Base-by-base conservation (phyloP, 2,329 filamentous ascomycete species). In the Phaeosphaeriaceae sp. region DNA sequence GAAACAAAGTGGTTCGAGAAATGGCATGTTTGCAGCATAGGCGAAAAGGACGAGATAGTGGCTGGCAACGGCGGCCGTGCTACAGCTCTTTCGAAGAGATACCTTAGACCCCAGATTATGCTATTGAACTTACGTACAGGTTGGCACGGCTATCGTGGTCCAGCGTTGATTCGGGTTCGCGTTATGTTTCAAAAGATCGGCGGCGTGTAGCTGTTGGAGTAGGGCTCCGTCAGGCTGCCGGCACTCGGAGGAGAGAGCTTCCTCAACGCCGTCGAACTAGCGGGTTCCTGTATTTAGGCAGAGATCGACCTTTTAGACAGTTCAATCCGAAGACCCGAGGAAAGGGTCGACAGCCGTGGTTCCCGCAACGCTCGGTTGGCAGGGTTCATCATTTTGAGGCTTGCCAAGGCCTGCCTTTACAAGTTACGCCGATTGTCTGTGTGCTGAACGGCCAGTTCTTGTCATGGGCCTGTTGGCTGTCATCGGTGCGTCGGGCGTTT, bases 181-280 rank as follows among this genome's bases (percentile, higher is more conserved):
- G 24, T 48, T 31, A 27, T 48, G 46, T 48, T 48, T 48, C 46
- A 48, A 31, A 24, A 48, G 24, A 27, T 48, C 46, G 46, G 46
- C 46, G 46, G 13, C 46, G 46, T 48, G 24, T 31, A 15, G 20
- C 11, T 24, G 21, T 15, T 21, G 44, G 44, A 46, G 44, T 17
- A 13, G 44, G 24, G 22, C 46, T 48, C 46, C 46, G 46, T 22
- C 24, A 31, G 11, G 24, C n/a, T 27, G 22, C 24, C 5, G 13
- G 15, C 15, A 17, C 13, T 24, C 17, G 46, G 24, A 48, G 24
- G 7, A 31, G 15, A 27, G 24, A 48, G 24, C 46, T 7, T 48
- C 11, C 15, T 11, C 19, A 27, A 27, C 22, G 22, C 9, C 10
- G 3, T 19, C 24, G 11, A 48, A 13, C 46, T 27, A 48, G 22